Evolutionary conservation across 495 filamentous ascomycete genomes (phyloP).

Genomic region (Hypomontagnella monticulosa): DNA sequence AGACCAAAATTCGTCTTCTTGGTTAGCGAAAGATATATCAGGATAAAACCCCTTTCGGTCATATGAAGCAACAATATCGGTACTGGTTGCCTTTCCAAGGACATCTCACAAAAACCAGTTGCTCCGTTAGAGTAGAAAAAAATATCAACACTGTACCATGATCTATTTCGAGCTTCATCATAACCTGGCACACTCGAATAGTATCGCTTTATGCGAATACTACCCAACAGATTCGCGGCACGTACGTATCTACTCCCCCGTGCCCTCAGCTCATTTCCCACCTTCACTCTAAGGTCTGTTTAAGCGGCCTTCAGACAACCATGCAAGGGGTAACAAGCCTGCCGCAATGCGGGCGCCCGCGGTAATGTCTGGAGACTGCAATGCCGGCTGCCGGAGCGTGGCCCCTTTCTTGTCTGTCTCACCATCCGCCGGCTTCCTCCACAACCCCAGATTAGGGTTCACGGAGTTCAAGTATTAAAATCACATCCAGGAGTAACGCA

Average conservation of each 20-base stretch:
- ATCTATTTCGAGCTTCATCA: background rate
- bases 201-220: slow-evolving; percentile 4
- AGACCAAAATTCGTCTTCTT: slow-evolving; percentile 13
- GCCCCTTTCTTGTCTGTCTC: slow-evolving; percentile 14
- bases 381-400: slow-evolving; percentile 22
- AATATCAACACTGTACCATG: slow-evolving; percentile 5
- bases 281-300: slow-evolving; percentile 5
- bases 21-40: slow-evolving; percentile 10
- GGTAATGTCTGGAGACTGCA: slow-evolving; percentile 13
- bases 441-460: slow-evolving; percentile 4
- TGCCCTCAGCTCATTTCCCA: slow-evolving; percentile 11
- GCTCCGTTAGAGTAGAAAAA: slow-evolving; percentile 11
- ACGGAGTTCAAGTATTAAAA: background rate
- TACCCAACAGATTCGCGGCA: slow-evolving; percentile 15
- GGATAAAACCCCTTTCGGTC: slow-evolving; percentile 28
- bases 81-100: slow-evolving; percentile 6
- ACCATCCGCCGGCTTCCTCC: slow-evolving; percentile 15
- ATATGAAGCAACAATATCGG: slow-evolving; percentile 18
- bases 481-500: slow-evolving; percentile 7
- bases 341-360: slow-evolving; percentile 20
- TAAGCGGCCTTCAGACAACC: slow-evolving; percentile 6
- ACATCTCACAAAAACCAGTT: background rate
- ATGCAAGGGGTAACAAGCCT: slow-evolving; percentile 22
- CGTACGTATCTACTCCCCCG: slow-evolving; percentile 1
- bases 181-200: background rate